A percentile compares a stretch with the other conserved stretches of the same genome.
Evolutionary conservation across 2,329 filamentous ascomycete species (phyloP).

Genomic region (Beauveria brongniartii): DNA sequence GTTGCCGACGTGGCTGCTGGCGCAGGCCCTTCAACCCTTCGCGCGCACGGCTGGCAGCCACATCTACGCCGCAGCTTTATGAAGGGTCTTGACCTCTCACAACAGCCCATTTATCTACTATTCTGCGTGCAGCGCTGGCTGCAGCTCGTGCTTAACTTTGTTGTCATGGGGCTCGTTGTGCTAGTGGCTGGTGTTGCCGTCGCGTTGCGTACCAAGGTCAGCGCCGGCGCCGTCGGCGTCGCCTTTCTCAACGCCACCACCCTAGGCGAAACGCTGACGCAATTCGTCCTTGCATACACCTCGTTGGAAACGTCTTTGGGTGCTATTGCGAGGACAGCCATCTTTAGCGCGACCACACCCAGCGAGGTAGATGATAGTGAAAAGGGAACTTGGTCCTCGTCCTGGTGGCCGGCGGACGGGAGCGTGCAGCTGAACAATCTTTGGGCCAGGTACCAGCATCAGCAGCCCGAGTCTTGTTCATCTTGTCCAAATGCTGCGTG

Average conservation of each 20-base stretch:
- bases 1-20: background rate
- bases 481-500: background rate
- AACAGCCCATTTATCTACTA: background rate
- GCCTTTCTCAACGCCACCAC: constrained; percentile 4
- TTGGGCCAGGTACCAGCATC: background rate
- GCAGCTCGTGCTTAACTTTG: constrained; percentile 3
- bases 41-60: background rate
- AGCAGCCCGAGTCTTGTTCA: too few relatives aligned
- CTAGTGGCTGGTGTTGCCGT: background rate
- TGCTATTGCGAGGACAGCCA: background rate
- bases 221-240: constrained; percentile 1
- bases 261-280: background rate
- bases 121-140: constrained; percentile 5
- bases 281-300: background rate
- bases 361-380: background rate
- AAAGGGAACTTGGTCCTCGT: too few relatives aligned
- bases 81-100: background rate
- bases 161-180: background rate
- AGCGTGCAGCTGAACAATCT: background rate
- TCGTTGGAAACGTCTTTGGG: background rate
- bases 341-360: background rate
- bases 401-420: background rate
- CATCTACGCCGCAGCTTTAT: background rate
- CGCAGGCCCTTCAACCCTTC: background rate
- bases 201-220: background rate